phyloP scores from a whole-genome alignment of 1,284 basidiomycete species.

The Fistulinella cinereoalba region DNA sequence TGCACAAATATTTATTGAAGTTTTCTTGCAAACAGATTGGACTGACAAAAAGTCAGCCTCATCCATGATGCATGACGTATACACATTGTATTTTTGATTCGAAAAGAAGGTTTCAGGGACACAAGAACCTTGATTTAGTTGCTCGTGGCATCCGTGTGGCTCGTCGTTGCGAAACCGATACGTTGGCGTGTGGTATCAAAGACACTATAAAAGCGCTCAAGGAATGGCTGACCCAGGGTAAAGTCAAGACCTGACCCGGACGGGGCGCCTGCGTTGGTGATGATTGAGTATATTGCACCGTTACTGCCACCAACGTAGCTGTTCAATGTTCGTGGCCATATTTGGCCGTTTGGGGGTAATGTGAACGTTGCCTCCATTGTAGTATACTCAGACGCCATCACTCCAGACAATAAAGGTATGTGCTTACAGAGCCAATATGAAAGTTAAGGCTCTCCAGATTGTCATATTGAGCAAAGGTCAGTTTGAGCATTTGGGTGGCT shows the following conservation, averaged over 20 bases:
- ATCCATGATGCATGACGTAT: no score
- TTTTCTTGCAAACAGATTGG: no score
- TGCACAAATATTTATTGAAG: no score
- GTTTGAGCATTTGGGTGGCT: conserved; percentile 39
- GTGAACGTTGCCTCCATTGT: conserved; percentile 35
- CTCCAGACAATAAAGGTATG: not conserved
- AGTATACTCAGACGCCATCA: not conserved
- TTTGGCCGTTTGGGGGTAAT: conserved; percentile 48
- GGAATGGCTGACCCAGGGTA: conserved; percentile 53
- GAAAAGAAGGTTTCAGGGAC: no score
- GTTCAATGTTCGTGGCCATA: conserved; percentile 47
- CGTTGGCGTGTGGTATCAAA: conserved; percentile 55
- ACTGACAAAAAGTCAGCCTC: no score
- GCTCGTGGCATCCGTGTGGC: conserved; percentile 43
- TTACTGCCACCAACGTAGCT: conserved; percentile 40
- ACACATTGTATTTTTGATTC: no score
- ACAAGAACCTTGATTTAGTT: no score
- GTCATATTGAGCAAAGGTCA: conserved; percentile 38
- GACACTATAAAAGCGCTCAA: conserved; percentile 67
- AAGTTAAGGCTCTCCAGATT: conserved; percentile 43
- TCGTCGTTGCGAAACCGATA: conserved; percentile 57
- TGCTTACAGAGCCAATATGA: conserved; percentile 38
- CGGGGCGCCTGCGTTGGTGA: conserved; percentile 40
- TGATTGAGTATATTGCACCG: conserved; percentile 48
- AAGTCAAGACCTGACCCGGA: conserved; percentile 49